Percentiles rank a stretch among this genome's conserved stretches.
Conservation (phyloP, 2,329 filamentous ascomycete genomes). For the Penicillium sp. region DNA sequence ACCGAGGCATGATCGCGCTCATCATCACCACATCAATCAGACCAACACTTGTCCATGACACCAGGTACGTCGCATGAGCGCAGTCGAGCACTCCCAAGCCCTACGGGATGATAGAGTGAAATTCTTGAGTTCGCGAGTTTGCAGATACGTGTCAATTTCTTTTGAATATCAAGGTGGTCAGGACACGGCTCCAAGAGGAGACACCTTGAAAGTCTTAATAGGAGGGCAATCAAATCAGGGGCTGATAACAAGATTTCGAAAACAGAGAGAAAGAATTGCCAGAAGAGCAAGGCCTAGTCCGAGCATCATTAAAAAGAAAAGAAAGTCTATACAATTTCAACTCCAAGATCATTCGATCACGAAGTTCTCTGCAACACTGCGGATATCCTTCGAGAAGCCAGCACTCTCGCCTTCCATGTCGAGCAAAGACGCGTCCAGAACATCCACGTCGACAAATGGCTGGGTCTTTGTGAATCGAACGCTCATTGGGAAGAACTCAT, state of each 20-base stretch:
- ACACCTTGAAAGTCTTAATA: neutral
- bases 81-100: neutral
- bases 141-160: conserved; percentile 17
- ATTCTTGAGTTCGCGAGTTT: neutral
- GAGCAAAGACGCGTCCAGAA: conserved; percentile 51
- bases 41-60: neutral
- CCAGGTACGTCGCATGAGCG: neutral
- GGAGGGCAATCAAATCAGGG: conserved; percentile 13
- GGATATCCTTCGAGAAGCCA: conserved; percentile 49
- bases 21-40: conserved; percentile 5
- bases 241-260: conserved; percentile 26
- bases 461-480: conserved; percentile 82
- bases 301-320: conserved; percentile 41
- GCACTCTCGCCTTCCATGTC: conserved; percentile 49
- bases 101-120: neutral
- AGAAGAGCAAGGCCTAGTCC: conserved; percentile 25
- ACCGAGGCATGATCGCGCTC: conserved; percentile 21
- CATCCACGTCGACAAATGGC: conserved; percentile 91
- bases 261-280: conserved; percentile 18
- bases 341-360: conserved; percentile 43
- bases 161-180: conserved; percentile 13
- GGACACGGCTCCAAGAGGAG: conserved; percentile 9
- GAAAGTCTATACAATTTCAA: conserved; percentile 35
- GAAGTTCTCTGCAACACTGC: conserved; percentile 47
- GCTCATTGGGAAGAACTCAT: conserved; percentile 97